Conservation (phyloP, 768 basidiomycete genomes). For the Scleroderma citrinum region DNA sequence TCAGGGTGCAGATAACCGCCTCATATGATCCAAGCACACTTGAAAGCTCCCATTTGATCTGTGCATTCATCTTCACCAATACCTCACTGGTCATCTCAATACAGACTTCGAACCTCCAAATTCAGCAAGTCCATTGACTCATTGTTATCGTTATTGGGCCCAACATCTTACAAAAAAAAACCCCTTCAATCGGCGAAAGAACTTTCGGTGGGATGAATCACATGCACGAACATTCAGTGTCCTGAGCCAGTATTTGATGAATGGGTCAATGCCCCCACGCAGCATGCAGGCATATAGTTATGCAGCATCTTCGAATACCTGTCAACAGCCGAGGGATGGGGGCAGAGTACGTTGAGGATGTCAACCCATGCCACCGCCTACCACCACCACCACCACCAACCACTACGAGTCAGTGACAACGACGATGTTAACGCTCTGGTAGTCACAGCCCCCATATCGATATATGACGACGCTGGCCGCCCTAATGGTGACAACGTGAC, state of each 20-base stretch:
- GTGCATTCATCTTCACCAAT: constrained; percentile 69
- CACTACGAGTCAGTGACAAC: too few relatives aligned
- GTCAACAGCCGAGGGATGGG: too few relatives aligned
- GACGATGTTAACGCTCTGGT: too few relatives aligned
- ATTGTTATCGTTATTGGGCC: neutral
- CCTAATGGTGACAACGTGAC: too few relatives aligned
- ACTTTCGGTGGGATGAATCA: constrained; percentile 62
- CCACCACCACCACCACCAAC: too few relatives aligned
- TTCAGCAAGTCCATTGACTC: constrained; percentile 19
- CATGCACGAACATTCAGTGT: constrained; percentile 69
- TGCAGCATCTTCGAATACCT: too few relatives aligned
- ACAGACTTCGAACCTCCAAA: constrained; percentile 32
- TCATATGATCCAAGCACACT: constrained; percentile 53
- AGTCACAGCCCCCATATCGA: too few relatives aligned
- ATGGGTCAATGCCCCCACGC: constrained; percentile 23
- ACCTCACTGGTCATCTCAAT: constrained; percentile 53
- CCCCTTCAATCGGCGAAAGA: constrained; percentile 75
- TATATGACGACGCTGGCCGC: too few relatives aligned
- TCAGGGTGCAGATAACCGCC: constrained; percentile 48
- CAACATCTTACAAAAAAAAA: constrained; percentile 33
- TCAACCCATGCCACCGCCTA: too few relatives aligned
- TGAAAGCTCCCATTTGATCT: constrained; percentile 62
- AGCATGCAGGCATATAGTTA: constrained; percentile 31
- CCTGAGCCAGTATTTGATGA: constrained; percentile 36
- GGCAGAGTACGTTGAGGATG: too few relatives aligned